Evolutionary conservation across 2,329 filamentous ascomycete species (phyloP), one percentile per base, ranked within the genome.

Genomic region (Fusarium sp.): DNA sequence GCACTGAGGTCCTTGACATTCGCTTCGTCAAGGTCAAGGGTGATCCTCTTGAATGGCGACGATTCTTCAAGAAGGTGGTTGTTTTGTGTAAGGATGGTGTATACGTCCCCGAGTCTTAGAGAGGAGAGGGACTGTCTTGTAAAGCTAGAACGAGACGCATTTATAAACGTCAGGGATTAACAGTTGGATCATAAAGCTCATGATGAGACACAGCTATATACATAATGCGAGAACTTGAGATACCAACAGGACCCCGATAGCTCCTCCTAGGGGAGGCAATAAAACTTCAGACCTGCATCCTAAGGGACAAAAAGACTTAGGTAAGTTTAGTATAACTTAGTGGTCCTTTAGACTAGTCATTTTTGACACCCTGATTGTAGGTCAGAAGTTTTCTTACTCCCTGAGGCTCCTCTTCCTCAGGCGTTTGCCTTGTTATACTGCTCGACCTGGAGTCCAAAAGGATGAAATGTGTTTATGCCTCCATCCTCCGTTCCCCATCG

Each of bases 41-140:
- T 10, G 96, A 99, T 84, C 96, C 96, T 9, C 83, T 99, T 54
- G 95, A 98, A 84, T 99, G 97, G 96, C 89, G 96, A 68, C 87
- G 96, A 38, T 94, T 99, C 80, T 99, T 99, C 86, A 99, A 99
- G 84, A 95, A 94, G 81, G 89, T 98, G n/a, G 93, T 93, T 35
- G 86, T 97, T 71, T 85, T 95, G 67, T 97, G 95, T 83, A 93
- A 93, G 79, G 94, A 97, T 79, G 94, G 90, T 13, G 91, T 98
- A 47, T 93, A 90, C 80, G 81, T 84, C 65, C 83, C 83, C 5
- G 83, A 85, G 50, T 68, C 79, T 70, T 84, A 83, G 80, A 77
- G 62, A 65, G 71, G 55, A 13, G 61, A 56, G 65, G 74, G 73
- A 42, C 56, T 71, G 58, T 71, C 75, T 71, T 58, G 57, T 62